Evolutionary conservation across 2,329 filamentous ascomycete genomes (phyloP).

Genomic region (Fusarium sp.): DNA sequence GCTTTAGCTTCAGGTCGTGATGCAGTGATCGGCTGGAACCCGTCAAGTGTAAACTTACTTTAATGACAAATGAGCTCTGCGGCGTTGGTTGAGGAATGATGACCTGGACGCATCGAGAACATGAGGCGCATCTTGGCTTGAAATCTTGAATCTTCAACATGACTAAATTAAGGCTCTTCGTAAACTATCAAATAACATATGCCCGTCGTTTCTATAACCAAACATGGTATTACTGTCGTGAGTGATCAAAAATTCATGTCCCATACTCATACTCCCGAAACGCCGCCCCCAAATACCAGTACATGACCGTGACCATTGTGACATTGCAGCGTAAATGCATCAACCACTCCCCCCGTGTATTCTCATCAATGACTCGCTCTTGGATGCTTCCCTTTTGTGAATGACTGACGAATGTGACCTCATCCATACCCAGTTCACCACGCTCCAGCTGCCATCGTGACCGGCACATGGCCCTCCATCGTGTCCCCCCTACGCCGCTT

Average conservation of each 20-base stretch:
- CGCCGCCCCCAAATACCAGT: conserved; percentile 23
- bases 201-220: conserved; percentile 24
- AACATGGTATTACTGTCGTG: conserved; percentile 31
- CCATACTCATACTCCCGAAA: conserved; percentile 6
- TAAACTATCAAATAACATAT: conserved; percentile 28
- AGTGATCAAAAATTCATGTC: conserved; percentile 12
- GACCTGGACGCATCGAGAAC: not conserved
- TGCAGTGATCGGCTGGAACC: conserved; percentile 17
- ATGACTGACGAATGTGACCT: not conserved
- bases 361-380: conserved; percentile 10
- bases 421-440: conserved; percentile 42
- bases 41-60: conserved; percentile 16
- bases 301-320: conserved; percentile 25
- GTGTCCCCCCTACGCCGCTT: conserved; percentile 53
- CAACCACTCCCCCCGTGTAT: not conserved
- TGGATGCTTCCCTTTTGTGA: not conserved
- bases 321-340: conserved; percentile 35
- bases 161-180: conserved; percentile 7
- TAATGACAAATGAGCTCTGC: not conserved
- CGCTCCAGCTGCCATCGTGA: conserved; percentile 46
- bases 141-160: not conserved
- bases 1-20: conserved; percentile 10
- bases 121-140: not conserved
- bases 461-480: conserved; percentile 49
- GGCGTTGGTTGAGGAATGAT: conserved; percentile 3